These are phyloP conservation scores for Ceratocystis cubensis DNA, from an alignment of 2,329 filamentous ascomycete genomes.

Conservation along the genomic window DNA sequence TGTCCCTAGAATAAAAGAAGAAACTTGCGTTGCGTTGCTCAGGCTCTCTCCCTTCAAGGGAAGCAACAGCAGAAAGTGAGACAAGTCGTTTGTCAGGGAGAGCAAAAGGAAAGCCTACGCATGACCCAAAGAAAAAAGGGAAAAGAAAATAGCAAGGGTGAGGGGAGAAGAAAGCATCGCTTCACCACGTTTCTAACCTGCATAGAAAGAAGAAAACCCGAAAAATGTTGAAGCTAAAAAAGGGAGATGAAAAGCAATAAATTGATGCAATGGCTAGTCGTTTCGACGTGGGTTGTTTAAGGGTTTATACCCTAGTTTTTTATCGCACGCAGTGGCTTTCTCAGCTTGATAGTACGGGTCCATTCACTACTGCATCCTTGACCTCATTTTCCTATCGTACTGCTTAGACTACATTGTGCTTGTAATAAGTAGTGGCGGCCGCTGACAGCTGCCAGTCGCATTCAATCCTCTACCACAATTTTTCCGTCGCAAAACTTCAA, in stretches of 20 bases:
- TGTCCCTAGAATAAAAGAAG: not conserved
- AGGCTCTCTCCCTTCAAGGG: not conserved
- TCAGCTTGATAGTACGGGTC: too few relatives aligned
- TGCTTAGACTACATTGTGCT: not conserved
- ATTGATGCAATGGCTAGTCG: not conserved
- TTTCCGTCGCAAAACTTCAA: constrained; percentile 3
- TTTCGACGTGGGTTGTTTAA: not conserved
- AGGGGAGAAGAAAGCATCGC: not conserved
- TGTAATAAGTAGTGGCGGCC: not conserved
- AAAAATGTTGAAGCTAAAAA: not conserved
- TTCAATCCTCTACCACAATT: not conserved
- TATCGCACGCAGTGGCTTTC: too few relatives aligned
- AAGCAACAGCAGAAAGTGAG: constrained; percentile 2
- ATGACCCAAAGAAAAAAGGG: constrained; percentile 3
- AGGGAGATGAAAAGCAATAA: constrained; percentile 15
- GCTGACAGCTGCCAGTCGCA: constrained; percentile 8
- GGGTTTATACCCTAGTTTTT: not conserved
- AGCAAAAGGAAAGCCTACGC: not conserved
- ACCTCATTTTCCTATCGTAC: not conserved
- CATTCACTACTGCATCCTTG: too few relatives aligned
- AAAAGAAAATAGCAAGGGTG: constrained; percentile 3
- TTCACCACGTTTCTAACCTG: not conserved
- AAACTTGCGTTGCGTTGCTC: not conserved
- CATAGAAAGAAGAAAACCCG: not conserved
- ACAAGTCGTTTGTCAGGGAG: not conserved